A percentile compares a stretch with the other conserved stretches of the same genome.
phyloP scores from a whole-genome alignment of 192 early-diverging fungal genomes.

The Mortierella claussenii region DNA sequence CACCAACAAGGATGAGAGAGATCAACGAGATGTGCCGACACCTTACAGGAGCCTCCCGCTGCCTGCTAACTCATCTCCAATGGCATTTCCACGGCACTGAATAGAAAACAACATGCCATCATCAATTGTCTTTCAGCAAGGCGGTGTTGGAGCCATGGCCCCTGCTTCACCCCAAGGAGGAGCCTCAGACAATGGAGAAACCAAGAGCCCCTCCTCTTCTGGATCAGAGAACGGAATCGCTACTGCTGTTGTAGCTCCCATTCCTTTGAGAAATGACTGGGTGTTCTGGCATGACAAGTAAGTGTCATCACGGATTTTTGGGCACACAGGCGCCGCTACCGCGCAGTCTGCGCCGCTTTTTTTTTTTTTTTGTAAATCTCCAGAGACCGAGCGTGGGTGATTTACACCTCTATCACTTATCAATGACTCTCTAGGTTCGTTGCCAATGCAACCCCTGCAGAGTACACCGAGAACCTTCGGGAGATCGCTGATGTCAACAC shows the following conservation, averaged over 20 bases:
- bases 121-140: slow-evolving; percentile 48
- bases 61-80: too few species aligned
- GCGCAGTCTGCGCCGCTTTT: too few species aligned
- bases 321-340: too few species aligned
- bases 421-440: slow-evolving; percentile 38
- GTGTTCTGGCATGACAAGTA: slow-evolving; percentile 60
- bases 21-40: too few species aligned
- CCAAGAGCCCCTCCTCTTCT: slow-evolving; percentile 34
- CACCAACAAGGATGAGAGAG: too few species aligned
- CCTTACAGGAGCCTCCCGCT: too few species aligned
- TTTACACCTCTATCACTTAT: too few species aligned
- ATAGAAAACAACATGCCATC: slow-evolving; percentile 42
- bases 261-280: slow-evolving; percentile 53
- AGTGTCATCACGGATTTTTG: too few species aligned
- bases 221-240: slow-evolving; percentile 26
- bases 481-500: slow-evolving; percentile 57
- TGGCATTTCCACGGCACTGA: too few species aligned
- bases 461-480: slow-evolving; percentile 60
- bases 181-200: slow-evolving; percentile 30
- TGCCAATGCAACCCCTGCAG: slow-evolving; percentile 56
- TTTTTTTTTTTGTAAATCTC: too few species aligned
- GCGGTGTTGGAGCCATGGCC: slow-evolving; percentile 50
- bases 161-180: slow-evolving; percentile 38
- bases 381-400: too few species aligned
- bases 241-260: slow-evolving; percentile 29